These are phyloP conservation scores for Buddleja alternifolia DNA, from an alignment of 257 asterid species.

Conservation along the genomic window DNA sequence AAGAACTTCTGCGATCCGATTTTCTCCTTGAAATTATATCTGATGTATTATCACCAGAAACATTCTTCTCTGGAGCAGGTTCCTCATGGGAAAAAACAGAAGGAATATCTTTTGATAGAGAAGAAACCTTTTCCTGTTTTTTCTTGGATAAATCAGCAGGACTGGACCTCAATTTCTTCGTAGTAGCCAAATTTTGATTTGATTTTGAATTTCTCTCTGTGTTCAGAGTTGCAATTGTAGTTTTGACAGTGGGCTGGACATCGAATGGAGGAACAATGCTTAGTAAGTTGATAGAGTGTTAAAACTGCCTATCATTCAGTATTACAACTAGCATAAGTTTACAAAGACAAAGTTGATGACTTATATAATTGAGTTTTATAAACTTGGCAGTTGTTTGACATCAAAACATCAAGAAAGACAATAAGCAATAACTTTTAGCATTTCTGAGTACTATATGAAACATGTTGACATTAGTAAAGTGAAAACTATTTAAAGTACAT, in stretches of 20 bases:
- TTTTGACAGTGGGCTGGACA: constrained; percentile 51
- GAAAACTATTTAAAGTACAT: not conserved
- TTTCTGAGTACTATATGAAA: not conserved
- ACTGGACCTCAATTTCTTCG: constrained; percentile 44
- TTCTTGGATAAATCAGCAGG: constrained; percentile 54
- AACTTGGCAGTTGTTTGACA: too few relatives aligned
- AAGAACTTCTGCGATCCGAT: constrained; percentile 78
- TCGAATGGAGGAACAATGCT: constrained; percentile 23
- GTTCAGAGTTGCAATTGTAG: constrained; percentile 34
- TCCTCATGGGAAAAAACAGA: constrained; percentile 45
- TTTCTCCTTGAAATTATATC: constrained; percentile 42
- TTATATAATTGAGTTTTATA: too few relatives aligned
- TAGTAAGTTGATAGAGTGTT: constrained; percentile 17
- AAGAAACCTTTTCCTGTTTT: constrained; percentile 51
- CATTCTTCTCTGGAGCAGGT: constrained; percentile 42
- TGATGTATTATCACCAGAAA: constrained; percentile 37
- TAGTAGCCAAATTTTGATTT: constrained; percentile 30
- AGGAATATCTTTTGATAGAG: constrained; percentile 42
- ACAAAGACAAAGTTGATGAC: constrained; percentile 12
- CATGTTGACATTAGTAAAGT: not conserved
- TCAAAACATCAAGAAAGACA: constrained; percentile 10
- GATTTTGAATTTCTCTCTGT: constrained; percentile 48
- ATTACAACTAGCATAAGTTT: not conserved
- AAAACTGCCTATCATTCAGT: constrained; percentile 1
- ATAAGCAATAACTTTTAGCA: not conserved